Evolutionary conservation across 2,329 filamentous ascomycete genomes (phyloP), one percentile per base, ranked within the genome.

Genomic region (Dactylellina haptotyla): DNA sequence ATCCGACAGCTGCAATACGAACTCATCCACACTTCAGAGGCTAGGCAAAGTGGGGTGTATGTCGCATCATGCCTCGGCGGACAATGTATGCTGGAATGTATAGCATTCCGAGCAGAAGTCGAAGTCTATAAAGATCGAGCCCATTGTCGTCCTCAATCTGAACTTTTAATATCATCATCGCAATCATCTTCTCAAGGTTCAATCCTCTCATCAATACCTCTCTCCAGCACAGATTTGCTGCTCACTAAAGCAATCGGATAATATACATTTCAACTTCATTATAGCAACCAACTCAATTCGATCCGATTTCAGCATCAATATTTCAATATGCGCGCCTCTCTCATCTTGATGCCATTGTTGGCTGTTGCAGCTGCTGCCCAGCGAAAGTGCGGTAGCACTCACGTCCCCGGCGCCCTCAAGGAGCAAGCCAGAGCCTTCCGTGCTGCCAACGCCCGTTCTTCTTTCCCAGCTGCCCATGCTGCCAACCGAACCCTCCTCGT

Each of bases 271-370:
- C 14, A 12, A 18, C 14, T 76, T 65, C 61, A 46, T 58, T 37
- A 51, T 41, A 45, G 23, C 56, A 37, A 53, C 14, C 37, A 32
- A 45, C 10, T 20, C 20, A 43, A 32, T 30, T 28, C 18, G 16
- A 53, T 30, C n/a, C 28, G 43, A 41, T 25, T 20, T 32, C 45
- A 3, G 2, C 32, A 28, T 50, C n/a, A 43, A 56, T 12, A 51
- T 56, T 67, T 59, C 63, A 67, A 67, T 56, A 75, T 67, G 70
- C 64, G 63, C 37, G 70, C 64, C 63, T 64, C 64, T 34, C 4
- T 75, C 43, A 54, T 69, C 26, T 67, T 70, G 51, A 64, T 67
- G 62, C 63, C 70, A 70, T 58, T 70, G 57, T 59, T 75, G 70
- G 70, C 70, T 43, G 4, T 67, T 61, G 58, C 63, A 26, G 61